These are phyloP conservation scores for Leptographium lundbergii DNA, from an alignment of 2,329 filamentous ascomycete genomes.

Conservation along the genomic window DNA sequence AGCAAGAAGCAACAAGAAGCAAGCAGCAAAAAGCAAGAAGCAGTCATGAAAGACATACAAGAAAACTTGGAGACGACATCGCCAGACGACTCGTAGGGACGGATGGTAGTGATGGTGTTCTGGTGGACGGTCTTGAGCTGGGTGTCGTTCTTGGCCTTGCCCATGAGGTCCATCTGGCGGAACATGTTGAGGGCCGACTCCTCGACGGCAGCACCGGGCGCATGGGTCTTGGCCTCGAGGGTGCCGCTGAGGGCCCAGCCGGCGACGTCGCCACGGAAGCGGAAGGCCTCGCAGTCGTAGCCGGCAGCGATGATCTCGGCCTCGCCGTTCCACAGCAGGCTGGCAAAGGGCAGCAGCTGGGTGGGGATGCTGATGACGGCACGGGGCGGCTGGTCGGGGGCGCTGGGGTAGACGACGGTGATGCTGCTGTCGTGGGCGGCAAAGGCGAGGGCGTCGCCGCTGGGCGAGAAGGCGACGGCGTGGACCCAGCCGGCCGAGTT, in stretches of 20 bases:
- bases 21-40: not conserved
- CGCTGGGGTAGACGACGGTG: conserved; percentile 89
- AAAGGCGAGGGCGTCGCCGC: conserved; percentile 86
- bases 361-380: conserved; percentile 87
- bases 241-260: conserved; percentile 81
- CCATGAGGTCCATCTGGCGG: conserved; percentile 95
- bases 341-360: conserved; percentile 83
- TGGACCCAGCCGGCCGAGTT: conserved; percentile 96
- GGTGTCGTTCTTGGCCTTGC: conserved; percentile 82
- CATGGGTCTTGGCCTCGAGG: conserved; percentile 59
- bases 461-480: conserved; percentile 83
- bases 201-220: conserved; percentile 53
- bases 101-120: conserved; percentile 82
- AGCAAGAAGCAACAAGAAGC: not conserved
- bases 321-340: conserved; percentile 83
- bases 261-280: conserved; percentile 62
- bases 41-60: conserved; percentile 45
- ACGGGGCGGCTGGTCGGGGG: conserved; percentile 75
- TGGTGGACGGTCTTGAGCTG: conserved; percentile 93
- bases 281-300: conserved; percentile 82
- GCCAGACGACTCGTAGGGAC: conserved; percentile 57
- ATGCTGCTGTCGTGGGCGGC: conserved; percentile 92
- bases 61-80: conserved; percentile 66
- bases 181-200: conserved; percentile 98
- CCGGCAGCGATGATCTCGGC: conserved; percentile 90